A percentile compares a stretch with the other conserved stretches of the same genome.
phyloP scores from a whole-genome alignment of 768 basidiomycete species.

The Boletus sp. region DNA sequence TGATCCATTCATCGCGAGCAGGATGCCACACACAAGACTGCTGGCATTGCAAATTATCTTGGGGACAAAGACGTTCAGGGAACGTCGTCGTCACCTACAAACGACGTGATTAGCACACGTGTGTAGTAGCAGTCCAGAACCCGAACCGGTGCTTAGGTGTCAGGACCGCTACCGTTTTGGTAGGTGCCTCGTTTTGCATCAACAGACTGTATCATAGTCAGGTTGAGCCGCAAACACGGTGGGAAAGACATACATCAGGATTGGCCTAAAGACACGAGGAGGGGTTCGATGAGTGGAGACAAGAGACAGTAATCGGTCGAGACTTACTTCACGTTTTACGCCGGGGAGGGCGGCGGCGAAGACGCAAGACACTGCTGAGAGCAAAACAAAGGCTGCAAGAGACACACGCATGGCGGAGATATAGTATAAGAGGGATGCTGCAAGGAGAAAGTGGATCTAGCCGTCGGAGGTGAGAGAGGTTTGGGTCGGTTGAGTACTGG shows the following conservation, averaged over 20 bases:
- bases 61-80: not conserved
- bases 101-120: not conserved
- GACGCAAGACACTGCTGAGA: too few species aligned
- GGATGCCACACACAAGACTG: not conserved
- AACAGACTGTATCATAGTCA: not conserved
- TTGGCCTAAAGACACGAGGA: not conserved
- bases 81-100: not conserved
- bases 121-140: too few species aligned
- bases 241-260: not conserved
- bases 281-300: not conserved
- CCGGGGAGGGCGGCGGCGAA: constrained; percentile 14
- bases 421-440: not conserved
- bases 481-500: not conserved
- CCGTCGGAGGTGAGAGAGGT: not conserved
- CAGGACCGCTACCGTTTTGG: too few species aligned
- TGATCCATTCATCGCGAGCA: not conserved
- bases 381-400: constrained; percentile 1
- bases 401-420: constrained; percentile 16
- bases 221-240: too few species aligned
- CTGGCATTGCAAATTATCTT: not conserved
- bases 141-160: not conserved
- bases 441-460: too few species aligned
- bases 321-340: constrained; percentile 7
- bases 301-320: not conserved
- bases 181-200: too few species aligned